Base-by-base conservation (phyloP, 345 rosid species). In the Dimocarpus longan region DNA sequence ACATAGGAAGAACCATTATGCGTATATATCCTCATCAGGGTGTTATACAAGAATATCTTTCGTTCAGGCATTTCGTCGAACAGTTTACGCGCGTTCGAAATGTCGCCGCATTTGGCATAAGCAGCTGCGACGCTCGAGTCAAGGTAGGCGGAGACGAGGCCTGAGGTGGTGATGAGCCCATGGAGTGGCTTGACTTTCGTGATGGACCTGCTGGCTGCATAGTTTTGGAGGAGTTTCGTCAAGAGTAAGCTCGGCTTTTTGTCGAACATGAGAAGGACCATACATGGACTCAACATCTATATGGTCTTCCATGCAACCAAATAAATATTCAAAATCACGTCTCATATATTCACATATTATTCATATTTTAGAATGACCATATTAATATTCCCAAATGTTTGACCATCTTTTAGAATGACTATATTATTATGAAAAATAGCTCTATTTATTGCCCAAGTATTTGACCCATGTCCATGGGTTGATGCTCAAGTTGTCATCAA, bases 61-160 rank as follows among this genome's bases (percentile, higher is more conserved):
- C 86, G 84, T 39, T 84, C 22, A 73, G 88, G 89, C 86, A 85
- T 73, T 87, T 83, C 82, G 39, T 91, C 91, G 72, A 91, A 90
- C 88, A 88, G 43, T 21, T 81, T 86, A 10, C 84, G 88, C 8
- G 90, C 91, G 72, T 77, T 32, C 0, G 54, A 24, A 13, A 74
- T 37, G 40, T 70, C 63, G 60, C 86, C 82, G 2, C 83, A 86
- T 0, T 60, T 26, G 0, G 80, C 87, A 22, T 87, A 87, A 0
- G 81, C 69, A 0, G 8, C n/a, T 2, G 78, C 73, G 19, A 90
- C 82, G 57, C 70, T 73, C 26, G 84, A 79, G 8, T 74, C 48
- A 37, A 91, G 77, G 67, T 65, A 64, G 48, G 69, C 26, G 39
- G 83, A 81, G 19, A 78, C 57, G 40, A 72, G 82, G 76, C 87